Evolutionary conservation across 208 protist species (phyloP), one percentile per base, ranked within the genome.

Genomic region (Lotmaria passim): DNA sequence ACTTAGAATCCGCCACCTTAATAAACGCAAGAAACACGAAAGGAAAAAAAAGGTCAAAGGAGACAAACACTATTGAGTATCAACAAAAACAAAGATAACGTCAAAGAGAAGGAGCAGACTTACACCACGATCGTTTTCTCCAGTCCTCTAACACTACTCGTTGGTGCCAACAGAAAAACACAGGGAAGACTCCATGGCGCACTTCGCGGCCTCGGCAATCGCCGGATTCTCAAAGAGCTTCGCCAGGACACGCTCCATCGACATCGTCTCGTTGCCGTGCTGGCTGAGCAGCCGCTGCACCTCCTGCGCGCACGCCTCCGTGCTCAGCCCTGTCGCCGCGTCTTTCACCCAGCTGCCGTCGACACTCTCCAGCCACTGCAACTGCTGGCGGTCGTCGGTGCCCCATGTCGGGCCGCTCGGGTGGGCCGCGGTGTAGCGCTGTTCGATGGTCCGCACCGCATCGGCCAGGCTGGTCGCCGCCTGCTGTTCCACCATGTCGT

Each of bases 171-270:
- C 17, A 7, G 47, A 60, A 36, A 61, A 19, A 51, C 17, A 38
- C 23, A 60, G 51, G 28, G 39, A 46, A 8, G 61, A 53, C 24
- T 71, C 41, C 57, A 71, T 41, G 12, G 55, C 64, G 1, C 23
- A 62, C 39, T 67, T 63, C 41, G 69, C 69, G 1, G 69, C 69
- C 28, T 73, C 41, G n/a, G 76, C 68, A 47, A 86, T 51, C 17
- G 77, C 67, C 48, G 79, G 60, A 52, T 87, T 79, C 50, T 60
- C 58, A 43, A 93, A 85, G 12, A 93, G 76, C 56, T 79, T 71
- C 36, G 81, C 51, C 51, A 93, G 75, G 39, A 71, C 79, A 1
- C 67, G 50, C 23, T 83, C 64, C 48, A 91, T 69, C n/a, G 52
- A 47, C 15, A 44, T 73, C 11, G 48, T 30, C 17, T 63, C 73